Conservation (phyloP, 805 yeast species). For the Teunomyces stri region DNA sequence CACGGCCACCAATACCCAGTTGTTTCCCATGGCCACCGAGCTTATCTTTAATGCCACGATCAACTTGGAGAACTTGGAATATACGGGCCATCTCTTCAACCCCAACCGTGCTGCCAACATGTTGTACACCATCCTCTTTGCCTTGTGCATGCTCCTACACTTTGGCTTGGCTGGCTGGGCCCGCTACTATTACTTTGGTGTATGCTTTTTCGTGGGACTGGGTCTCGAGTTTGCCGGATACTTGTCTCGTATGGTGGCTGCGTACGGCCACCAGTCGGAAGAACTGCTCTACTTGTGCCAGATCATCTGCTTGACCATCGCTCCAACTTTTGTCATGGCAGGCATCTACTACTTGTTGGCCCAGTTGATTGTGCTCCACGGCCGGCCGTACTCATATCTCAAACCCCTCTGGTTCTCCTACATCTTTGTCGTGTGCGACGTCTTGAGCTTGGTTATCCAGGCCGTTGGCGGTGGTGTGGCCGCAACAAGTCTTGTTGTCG, state of each 20-base stretch:
- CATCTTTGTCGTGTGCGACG: conserved; percentile 65
- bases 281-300: conserved; percentile 56
- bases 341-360: conserved; percentile 75
- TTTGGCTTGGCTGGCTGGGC: conserved; percentile 36
- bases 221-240: conserved; percentile 69
- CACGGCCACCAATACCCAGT: conserved; percentile 18
- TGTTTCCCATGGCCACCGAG: conserved; percentile 18
- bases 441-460: conserved; percentile 62
- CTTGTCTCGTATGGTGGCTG: conserved; percentile 53
- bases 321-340: conserved; percentile 83
- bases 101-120: conserved; percentile 56
- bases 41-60: conserved; percentile 19
- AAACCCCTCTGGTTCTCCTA: conserved; percentile 62
- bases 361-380: conserved; percentile 58
- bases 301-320: conserved; percentile 66
- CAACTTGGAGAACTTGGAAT: conserved; percentile 14
- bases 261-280: conserved; percentile 26
- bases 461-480: conserved; percentile 78
- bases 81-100: conserved; percentile 25
- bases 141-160: conserved; percentile 19
- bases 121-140: conserved; percentile 56
- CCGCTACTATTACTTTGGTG: conserved; percentile 65
- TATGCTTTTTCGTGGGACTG: conserved; percentile 54
- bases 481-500: conserved; percentile 26
- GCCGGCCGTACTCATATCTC: conserved; percentile 42